Evolutionary conservation across 768 basidiomycete genomes (phyloP).

Genomic region (Lepiota venenata): DNA sequence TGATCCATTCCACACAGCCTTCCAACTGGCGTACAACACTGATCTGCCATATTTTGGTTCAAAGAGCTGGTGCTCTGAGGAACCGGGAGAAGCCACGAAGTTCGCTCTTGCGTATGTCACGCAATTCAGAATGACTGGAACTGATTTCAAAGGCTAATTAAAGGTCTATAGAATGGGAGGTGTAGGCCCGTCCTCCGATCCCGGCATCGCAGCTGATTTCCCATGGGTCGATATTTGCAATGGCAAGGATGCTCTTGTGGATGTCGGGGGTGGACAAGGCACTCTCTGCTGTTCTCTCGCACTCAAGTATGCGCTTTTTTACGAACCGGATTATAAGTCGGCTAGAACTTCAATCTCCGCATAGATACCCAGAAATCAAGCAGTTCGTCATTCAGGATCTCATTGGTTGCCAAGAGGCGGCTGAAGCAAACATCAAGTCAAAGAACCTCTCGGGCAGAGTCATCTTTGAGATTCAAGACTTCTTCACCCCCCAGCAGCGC

Average conservation of each 20-base stretch:
- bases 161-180: constrained; percentile 27
- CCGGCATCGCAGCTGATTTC: constrained; percentile 35
- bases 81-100: constrained; percentile 31
- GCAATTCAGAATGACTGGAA: background rate
- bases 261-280: constrained; percentile 31
- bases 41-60: constrained; percentile 31
- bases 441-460: constrained; percentile 28
- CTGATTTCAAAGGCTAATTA: background rate
- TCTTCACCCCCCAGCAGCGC: constrained; percentile 38
- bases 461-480: constrained; percentile 35
- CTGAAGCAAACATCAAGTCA: constrained; percentile 29
- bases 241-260: constrained; percentile 36
- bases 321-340: no score
- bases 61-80: constrained; percentile 33
- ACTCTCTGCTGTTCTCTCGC: constrained; percentile 23
- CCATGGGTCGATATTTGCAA: constrained; percentile 29
- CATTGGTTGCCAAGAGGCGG: constrained; percentile 30
- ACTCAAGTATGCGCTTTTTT: constrained; percentile 22
- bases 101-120: constrained; percentile 29
- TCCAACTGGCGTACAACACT: constrained; percentile 36
- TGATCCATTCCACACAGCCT: constrained; percentile 34
- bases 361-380: constrained; percentile 34
- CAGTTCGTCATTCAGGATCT: constrained; percentile 36
- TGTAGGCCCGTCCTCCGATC: constrained; percentile 36
- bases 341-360: background rate